phyloP scores from a whole-genome alignment of 371 early-diverging fungal species.

The Rhizopus delemar region DNA sequence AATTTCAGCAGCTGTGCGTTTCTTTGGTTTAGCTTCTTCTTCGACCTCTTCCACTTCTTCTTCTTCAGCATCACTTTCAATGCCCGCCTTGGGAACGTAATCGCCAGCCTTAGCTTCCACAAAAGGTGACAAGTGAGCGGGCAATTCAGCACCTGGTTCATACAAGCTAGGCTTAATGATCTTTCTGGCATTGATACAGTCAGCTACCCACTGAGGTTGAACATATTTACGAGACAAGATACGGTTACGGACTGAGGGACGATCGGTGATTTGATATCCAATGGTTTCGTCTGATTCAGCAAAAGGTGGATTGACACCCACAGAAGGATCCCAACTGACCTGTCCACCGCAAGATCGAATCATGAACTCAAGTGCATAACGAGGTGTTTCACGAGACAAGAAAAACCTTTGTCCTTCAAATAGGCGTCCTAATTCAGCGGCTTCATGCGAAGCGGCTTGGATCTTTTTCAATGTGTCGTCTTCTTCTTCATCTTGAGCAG shows the following conservation, averaged over 20 bases:
- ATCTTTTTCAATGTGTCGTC: slow-evolving; percentile 57
- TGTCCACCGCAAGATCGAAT: slow-evolving; percentile 86
- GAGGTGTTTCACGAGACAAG: slow-evolving; percentile 94
- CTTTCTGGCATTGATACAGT: slow-evolving; percentile 85
- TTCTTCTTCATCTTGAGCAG: slow-evolving; percentile 34
- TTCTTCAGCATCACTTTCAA: slow-evolving; percentile 52
- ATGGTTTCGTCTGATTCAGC: slow-evolving; percentile 78
- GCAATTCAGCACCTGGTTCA: slow-evolving; percentile 79
- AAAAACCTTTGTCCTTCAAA: slow-evolving; percentile 82
- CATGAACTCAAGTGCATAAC: slow-evolving; percentile 89
- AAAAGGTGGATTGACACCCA: slow-evolving; percentile 81
- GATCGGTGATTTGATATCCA: slow-evolving; percentile 88
- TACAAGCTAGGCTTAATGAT: slow-evolving; percentile 73
- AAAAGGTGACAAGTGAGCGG: slow-evolving; percentile 95
- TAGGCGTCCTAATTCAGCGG: slow-evolving; percentile 59
- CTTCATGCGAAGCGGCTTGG: slow-evolving; percentile 57
- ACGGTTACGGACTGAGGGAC: slow-evolving; percentile 70
- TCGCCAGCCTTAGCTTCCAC: slow-evolving; percentile 84
- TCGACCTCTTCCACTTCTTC: slow-evolving; percentile 73
- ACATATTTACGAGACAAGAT: slow-evolving; percentile 79
- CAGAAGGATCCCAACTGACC: slow-evolving; percentile 86
- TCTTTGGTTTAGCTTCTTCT: slow-evolving; percentile 41
- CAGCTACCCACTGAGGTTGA: slow-evolving; percentile 98
- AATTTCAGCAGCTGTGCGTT: slow-evolving; percentile 63
- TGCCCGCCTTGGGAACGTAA: slow-evolving; percentile 72